Percentiles rank a stretch among this genome's conserved stretches.
phyloP scores from a whole-genome alignment of 495 filamentous ascomycete genomes.

The Ascobolus immersus region DNA sequence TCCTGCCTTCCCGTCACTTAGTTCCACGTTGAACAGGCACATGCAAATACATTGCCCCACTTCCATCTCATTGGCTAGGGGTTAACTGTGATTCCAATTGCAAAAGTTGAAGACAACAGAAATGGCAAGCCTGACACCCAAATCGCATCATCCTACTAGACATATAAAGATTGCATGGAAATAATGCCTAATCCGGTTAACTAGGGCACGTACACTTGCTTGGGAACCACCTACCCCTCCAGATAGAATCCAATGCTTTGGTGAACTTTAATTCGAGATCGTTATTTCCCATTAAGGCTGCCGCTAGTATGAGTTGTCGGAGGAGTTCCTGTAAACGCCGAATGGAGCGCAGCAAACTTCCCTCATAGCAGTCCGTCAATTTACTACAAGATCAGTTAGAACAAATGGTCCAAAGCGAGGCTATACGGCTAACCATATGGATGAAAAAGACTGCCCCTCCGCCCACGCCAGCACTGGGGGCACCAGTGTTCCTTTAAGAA shows the following conservation, averaged over 20 bases:
- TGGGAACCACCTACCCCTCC: constrained; percentile 22
- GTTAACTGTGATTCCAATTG: no score
- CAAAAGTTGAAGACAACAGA: no score
- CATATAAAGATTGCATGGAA: no score
- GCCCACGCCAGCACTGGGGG: constrained; percentile 91
- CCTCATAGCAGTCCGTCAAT: constrained; percentile 97
- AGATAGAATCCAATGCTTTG: constrained; percentile 52
- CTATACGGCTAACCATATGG: constrained; percentile 54
- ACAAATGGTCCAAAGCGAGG: not conserved
- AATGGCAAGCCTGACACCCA: no score
- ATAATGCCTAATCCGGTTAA: no score
- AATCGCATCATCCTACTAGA: no score
- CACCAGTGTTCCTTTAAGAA: constrained; percentile 70
- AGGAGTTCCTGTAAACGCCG: constrained; percentile 81
- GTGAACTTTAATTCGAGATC: constrained; percentile 81
- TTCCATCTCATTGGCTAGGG: no score
- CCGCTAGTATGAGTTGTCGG: constrained; percentile 90
- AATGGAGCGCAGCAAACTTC: constrained; percentile 85
- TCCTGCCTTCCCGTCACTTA: no score
- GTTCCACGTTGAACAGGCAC: no score
- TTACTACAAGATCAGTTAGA: constrained; percentile 30
- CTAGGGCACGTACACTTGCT: no score
- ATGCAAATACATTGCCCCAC: no score
- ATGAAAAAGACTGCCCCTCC: constrained; percentile 72
- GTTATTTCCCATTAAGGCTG: constrained; percentile 92